Evolutionary conservation across 2,329 filamentous ascomycete genomes (phyloP).

Genomic region (Aureobasidium melanogenum): DNA sequence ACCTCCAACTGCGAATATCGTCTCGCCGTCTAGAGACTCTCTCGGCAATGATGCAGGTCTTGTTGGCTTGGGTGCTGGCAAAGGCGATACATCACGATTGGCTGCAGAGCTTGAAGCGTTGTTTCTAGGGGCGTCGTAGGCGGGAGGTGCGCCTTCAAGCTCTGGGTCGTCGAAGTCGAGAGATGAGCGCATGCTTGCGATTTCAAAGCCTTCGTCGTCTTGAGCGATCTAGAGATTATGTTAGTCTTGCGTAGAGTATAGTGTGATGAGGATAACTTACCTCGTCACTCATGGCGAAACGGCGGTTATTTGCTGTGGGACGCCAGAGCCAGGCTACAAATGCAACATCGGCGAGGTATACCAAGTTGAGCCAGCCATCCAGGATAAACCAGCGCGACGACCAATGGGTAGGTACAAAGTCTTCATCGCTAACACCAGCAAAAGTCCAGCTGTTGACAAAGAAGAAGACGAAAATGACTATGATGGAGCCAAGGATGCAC

Average conservation of each 20-base stretch:
- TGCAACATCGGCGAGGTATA: conserved; percentile 87
- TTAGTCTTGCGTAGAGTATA: too few species aligned
- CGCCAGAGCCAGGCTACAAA: conserved; percentile 96
- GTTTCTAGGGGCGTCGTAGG: conserved; percentile 14
- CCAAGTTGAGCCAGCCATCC: conserved; percentile 93
- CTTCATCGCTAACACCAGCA: conserved; percentile 70
- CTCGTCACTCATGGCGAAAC: conserved; percentile 98
- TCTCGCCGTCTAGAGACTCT: conserved; percentile 74
- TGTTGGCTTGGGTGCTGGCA: conserved; percentile 45
- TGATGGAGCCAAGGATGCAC: conserved; percentile 84
- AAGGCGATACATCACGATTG: conserved; percentile 35
- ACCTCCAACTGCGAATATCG: conserved; percentile 85
- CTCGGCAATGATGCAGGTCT: conserved; percentile 42
- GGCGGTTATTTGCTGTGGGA: conserved; percentile 89
- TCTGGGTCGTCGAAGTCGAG: conserved; percentile 53
- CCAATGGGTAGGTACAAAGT: conserved; percentile 96
- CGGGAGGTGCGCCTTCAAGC: conserved; percentile 25
- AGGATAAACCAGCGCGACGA: conserved; percentile 95
- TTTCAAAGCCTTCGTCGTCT: conserved; percentile 97
- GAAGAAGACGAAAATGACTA: conserved; percentile 97
- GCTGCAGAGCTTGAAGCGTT: conserved; percentile 6
- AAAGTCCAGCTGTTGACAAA: conserved; percentile 97
- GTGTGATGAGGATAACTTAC: conserved; percentile 39
- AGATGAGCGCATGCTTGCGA: conserved; percentile 77
- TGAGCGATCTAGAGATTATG: conserved; percentile 60